A percentile compares a stretch with the other conserved stretches of the same genome.
phyloP scores from a whole-genome alignment of 768 basidiomycete genomes.

The Mrakia frigida region DNA sequence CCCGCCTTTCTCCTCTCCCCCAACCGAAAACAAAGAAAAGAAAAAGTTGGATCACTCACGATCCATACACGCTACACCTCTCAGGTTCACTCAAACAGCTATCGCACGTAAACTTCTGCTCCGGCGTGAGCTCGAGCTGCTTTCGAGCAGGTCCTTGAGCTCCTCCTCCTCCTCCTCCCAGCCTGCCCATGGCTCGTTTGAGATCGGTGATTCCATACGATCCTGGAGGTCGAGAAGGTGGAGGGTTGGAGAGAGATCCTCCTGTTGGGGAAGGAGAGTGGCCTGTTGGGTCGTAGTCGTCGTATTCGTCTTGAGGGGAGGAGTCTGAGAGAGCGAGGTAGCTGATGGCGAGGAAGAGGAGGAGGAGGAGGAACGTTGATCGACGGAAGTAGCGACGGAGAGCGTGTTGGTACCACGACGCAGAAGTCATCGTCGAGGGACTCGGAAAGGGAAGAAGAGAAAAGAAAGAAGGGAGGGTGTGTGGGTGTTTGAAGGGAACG shows the following conservation, averaged over 20 bases:
- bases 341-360: neutral
- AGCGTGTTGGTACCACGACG: neutral
- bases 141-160: no score
- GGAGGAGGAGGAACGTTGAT: neutral
- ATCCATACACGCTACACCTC: neutral
- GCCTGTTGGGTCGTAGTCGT: neutral
- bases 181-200: neutral
- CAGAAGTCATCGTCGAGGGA: neutral
- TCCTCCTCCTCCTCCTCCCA: neutral
- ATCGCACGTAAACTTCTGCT: slow-evolving; percentile 1
- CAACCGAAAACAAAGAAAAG: no score
- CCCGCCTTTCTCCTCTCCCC: neutral
- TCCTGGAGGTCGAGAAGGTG: neutral
- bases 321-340: neutral
- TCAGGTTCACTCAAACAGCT: neutral
- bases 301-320: neutral
- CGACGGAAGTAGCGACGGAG: neutral
- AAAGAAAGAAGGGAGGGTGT: neutral
- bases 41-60: neutral
- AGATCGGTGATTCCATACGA: neutral
- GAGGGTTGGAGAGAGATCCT: neutral
- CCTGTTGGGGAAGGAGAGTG: no score
- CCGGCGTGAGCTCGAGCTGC: neutral
- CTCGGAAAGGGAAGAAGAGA: neutral
- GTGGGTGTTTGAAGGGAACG: neutral